phyloP scores from a whole-genome alignment of 2,329 filamentous ascomycete species.

The Cercospora brassicicola region DNA sequence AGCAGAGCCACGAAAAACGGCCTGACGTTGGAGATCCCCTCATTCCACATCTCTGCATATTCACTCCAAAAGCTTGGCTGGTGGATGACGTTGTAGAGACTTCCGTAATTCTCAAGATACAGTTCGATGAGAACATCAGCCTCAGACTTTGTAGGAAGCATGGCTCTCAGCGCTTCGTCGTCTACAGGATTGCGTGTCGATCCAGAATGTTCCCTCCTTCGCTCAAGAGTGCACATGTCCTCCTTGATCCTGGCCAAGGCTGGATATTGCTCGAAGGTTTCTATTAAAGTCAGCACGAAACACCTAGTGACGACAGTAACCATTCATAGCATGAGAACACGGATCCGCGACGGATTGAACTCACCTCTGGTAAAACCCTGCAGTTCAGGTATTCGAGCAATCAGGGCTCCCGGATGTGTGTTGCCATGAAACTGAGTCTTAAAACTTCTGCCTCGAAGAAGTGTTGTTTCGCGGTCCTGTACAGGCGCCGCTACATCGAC shows the following conservation, averaged over 20 bases:
- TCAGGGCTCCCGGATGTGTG: conserved; percentile 42
- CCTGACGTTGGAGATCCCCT: conserved; percentile 27
- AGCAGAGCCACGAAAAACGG: conserved; percentile 45
- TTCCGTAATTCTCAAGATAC: conserved; percentile 56
- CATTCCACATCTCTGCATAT: conserved; percentile 52
- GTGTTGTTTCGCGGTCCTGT: conserved; percentile 41
- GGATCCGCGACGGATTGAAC: not conserved
- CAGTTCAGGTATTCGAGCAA: conserved; percentile 35
- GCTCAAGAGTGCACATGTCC: conserved; percentile 32
- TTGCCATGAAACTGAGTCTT: conserved; percentile 49
- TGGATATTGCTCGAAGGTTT: conserved; percentile 40
- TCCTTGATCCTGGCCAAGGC: conserved; percentile 32
- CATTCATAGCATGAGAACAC: not conserved
- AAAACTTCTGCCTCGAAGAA: conserved; percentile 48
- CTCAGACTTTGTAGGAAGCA: conserved; percentile 41
- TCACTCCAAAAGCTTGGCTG: conserved; percentile 54
- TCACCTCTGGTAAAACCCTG: conserved; percentile 30
- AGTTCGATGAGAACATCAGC: conserved; percentile 47
- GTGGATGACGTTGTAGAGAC: conserved; percentile 55
- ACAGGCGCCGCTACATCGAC: conserved; percentile 22
- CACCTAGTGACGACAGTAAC: not conserved
- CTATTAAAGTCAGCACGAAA: conserved; percentile 7
- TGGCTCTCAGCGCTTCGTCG: conserved; percentile 40
- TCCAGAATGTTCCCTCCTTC: conserved; percentile 28
- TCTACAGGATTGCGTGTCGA: conserved; percentile 25